Base-by-base conservation (phyloP, 1,284 basidiomycete species). In the Ustilago trichophora region DNA sequence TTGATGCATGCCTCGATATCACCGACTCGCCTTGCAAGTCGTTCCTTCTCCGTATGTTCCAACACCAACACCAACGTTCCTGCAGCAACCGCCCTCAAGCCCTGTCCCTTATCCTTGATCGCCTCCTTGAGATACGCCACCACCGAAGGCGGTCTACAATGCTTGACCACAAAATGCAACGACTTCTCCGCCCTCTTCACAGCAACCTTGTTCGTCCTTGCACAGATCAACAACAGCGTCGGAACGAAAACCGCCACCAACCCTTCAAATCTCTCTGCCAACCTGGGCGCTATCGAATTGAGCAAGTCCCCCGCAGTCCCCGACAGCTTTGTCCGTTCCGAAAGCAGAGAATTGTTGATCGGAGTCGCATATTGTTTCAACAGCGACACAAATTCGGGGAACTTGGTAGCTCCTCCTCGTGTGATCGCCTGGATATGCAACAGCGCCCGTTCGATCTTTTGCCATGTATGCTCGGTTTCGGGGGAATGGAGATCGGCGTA, bases 181-280 rank as follows among this genome's bases (percentile, higher is more conserved):
- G 81, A 82, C 62, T 83, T 83, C 40, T 85, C 84, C 0, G 84
- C 82, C 15, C 84, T 76, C 41, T 83, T 82, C 11, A 84, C 69
- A 27, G 82, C 82, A 8, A 85, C 83, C 67, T 85, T 85, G 77
- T 85, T 85, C 0, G 84, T 84, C 27, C 84, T 72, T 1, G 83
- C 83, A 43, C 85, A 83, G 29, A 85, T 81, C 16, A 77, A 70
- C 41, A 85, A 64, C 5, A 85, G 69, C 0, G 83, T 80, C 13
- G 84, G 84, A 11, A 85, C 64, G 65, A 84, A 85, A 26, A 84
- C 69, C 4, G 73, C 55, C 19, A 85, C 80, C 13, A 85, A 80
- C 4, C 82, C 71, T 4, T 79, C 76, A 62, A 85, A 85, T 18
- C 76, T 57, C 7, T 58, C 33, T 3, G 65, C 77, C 8, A 85